phyloP scores from a whole-genome alignment of 2,329 filamentous ascomycete genomes.

The Lachnellula cervina region DNA sequence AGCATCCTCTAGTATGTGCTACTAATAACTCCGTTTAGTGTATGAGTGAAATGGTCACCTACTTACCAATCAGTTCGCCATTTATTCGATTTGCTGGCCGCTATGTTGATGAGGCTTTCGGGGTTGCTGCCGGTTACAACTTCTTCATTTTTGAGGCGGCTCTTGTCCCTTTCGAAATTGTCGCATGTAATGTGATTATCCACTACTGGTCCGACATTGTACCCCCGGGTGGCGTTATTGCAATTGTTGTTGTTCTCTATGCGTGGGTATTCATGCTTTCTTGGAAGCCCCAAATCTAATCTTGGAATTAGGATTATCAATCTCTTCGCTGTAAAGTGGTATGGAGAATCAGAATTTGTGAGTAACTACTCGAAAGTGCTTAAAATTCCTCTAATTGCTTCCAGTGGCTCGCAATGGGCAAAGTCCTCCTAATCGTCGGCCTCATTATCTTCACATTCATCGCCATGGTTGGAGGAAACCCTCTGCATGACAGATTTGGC shows the following conservation, averaged over 20 bases:
- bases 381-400: neutral
- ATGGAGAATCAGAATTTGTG: slow-evolving; percentile 71
- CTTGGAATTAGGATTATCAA: slow-evolving; percentile 46
- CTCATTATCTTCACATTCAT: slow-evolving; percentile 56
- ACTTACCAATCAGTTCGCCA: slow-evolving; percentile 69
- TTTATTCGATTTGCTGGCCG: slow-evolving; percentile 74
- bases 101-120: slow-evolving; percentile 71
- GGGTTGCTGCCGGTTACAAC: slow-evolving; percentile 69
- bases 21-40: slow-evolving; percentile 62
- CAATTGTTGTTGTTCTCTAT: slow-evolving; percentile 46
- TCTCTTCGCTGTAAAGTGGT: slow-evolving; percentile 67
- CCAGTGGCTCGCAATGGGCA: slow-evolving; percentile 50
- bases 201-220: slow-evolving; percentile 59
- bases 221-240: slow-evolving; percentile 56
- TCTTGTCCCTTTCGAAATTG: slow-evolving; percentile 63
- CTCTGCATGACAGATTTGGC: slow-evolving; percentile 49
- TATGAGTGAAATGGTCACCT: slow-evolving; percentile 72
- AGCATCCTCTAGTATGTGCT: slow-evolving; percentile 38
- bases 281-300: neutral
- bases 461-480: slow-evolving; percentile 59
- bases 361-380: neutral
- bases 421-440: slow-evolving; percentile 59
- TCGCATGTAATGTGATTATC: slow-evolving; percentile 59
- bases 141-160: slow-evolving; percentile 68
- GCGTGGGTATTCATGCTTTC: slow-evolving; percentile 8